These are phyloP conservation scores for Hypholoma fasciculare DNA, from an alignment of 768 basidiomycete species.

Conservation along the genomic window DNA sequence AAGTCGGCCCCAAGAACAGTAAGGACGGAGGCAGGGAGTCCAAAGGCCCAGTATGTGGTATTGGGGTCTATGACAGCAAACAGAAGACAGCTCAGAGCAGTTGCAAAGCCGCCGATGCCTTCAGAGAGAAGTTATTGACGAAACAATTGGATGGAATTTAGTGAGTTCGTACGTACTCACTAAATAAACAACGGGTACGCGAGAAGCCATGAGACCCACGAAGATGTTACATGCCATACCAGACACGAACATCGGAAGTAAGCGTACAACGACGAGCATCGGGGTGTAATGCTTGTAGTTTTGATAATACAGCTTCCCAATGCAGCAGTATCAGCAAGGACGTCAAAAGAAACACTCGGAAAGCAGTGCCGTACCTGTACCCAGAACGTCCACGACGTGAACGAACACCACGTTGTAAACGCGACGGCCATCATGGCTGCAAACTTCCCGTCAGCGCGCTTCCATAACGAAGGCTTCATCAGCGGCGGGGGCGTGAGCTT, in stretches of 20 bases:
- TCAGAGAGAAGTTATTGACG: background rate
- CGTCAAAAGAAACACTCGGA: too few relatives aligned
- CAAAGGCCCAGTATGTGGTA: constrained; percentile 71
- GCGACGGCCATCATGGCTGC: constrained; percentile 63
- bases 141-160: background rate
- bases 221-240: constrained; percentile 66
- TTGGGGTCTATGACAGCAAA: constrained; percentile 66
- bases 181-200: constrained; percentile 55
- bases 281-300: constrained; percentile 55
- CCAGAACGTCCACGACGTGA: constrained; percentile 51
- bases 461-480: constrained; percentile 65
- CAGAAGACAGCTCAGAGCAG: constrained; percentile 56
- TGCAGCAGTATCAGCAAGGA: background rate
- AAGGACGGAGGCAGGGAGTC: constrained; percentile 66
- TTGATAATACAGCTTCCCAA: constrained; percentile 62
- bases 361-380: constrained; percentile 8
- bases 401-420: constrained; percentile 64
- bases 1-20: constrained; percentile 82
- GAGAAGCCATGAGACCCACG: constrained; percentile 59
- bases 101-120: constrained; percentile 55
- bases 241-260: constrained; percentile 71
- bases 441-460: constrained; percentile 60
- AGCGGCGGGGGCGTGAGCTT: constrained; percentile 54
- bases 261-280: constrained; percentile 59
- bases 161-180: constrained; percentile 40